phyloP scores from a whole-genome alignment of 2,329 filamentous ascomycete genomes.

The Fusarium circinatum region DNA sequence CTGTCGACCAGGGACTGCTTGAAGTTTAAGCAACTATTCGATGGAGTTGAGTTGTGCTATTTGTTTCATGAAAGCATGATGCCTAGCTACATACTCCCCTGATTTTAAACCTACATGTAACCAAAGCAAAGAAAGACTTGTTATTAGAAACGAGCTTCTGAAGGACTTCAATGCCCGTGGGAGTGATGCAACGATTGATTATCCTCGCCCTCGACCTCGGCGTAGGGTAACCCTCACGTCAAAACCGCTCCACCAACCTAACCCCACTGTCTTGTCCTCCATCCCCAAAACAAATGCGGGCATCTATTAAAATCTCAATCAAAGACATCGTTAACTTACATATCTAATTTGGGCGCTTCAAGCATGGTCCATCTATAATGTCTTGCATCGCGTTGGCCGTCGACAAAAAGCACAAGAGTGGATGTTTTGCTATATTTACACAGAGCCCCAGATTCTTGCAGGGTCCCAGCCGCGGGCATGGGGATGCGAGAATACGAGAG shows the following conservation, averaged over 20 bases:
- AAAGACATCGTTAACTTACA: not conserved
- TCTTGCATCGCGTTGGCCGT: constrained; percentile 11
- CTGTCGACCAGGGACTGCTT: accelerated
- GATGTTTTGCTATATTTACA: constrained; percentile 32
- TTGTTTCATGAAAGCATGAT: not conserved
- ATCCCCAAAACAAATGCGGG: not conserved
- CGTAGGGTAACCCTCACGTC: not conserved
- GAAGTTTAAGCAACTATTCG: accelerated
- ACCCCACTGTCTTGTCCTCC: not conserved
- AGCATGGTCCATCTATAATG: not conserved
- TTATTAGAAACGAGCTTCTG: accelerated
- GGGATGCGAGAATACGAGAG: constrained; percentile 34
- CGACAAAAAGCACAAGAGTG: constrained; percentile 4
- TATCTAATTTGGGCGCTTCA: not conserved
- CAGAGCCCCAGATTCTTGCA: constrained; percentile 13
- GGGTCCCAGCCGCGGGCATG: constrained; percentile 6
- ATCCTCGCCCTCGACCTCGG: not conserved
- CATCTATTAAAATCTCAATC: not conserved
- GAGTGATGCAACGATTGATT: not conserved
- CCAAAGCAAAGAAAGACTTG: not conserved
- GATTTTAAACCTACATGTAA: no score
- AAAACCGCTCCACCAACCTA: not conserved
- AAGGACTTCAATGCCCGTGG: accelerated
- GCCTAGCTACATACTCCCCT: not conserved
- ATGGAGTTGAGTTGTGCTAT: accelerated